phyloP scores from a whole-genome alignment of 345 rosid species.

The Hypericum perforatum region DNA sequence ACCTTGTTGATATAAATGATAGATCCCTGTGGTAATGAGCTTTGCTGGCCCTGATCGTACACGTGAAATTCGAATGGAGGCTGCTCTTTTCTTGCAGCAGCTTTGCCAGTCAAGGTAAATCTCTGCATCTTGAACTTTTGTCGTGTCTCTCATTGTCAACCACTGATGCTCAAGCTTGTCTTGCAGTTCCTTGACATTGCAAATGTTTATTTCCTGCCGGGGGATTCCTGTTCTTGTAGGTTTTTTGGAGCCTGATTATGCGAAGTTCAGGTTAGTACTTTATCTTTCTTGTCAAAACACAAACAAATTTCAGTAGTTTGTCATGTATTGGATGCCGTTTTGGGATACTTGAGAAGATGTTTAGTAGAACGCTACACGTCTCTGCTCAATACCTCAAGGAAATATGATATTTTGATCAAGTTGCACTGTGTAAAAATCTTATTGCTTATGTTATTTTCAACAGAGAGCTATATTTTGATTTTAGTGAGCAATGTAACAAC shows the following conservation, averaged over 20 bases:
- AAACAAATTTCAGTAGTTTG: too few relatives aligned
- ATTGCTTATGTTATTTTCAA: too few relatives aligned
- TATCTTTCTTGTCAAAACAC: background rate
- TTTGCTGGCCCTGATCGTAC: conserved; percentile 75
- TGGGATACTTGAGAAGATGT: too few relatives aligned
- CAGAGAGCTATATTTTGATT: too few relatives aligned
- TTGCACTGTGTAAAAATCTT: too few relatives aligned
- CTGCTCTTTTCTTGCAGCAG: conserved; percentile 88
- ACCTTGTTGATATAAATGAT: conserved; percentile 5
- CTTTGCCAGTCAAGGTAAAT: conserved; percentile 90
- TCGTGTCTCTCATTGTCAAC: background rate
- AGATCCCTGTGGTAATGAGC: conserved; percentile 84
- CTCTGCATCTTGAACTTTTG: conserved; percentile 9
- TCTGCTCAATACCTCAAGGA: too few relatives aligned
- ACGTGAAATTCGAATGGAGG: conserved; percentile 88
- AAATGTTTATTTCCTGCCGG: conserved; percentile 95
- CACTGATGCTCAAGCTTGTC: conserved; percentile 8
- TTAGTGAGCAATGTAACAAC: too few relatives aligned
- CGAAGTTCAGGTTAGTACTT: conserved; percentile 70
- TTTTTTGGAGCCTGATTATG: conserved; percentile 93
- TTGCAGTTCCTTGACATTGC: conserved; percentile 82
- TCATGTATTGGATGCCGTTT: too few relatives aligned
- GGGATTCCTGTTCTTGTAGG: conserved; percentile 95
- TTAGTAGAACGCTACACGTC: too few relatives aligned
- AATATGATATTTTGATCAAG: too few relatives aligned